Evolutionary conservation across 805 yeast genomes (phyloP).

Genomic region (Metschnikowia continentalis): DNA sequence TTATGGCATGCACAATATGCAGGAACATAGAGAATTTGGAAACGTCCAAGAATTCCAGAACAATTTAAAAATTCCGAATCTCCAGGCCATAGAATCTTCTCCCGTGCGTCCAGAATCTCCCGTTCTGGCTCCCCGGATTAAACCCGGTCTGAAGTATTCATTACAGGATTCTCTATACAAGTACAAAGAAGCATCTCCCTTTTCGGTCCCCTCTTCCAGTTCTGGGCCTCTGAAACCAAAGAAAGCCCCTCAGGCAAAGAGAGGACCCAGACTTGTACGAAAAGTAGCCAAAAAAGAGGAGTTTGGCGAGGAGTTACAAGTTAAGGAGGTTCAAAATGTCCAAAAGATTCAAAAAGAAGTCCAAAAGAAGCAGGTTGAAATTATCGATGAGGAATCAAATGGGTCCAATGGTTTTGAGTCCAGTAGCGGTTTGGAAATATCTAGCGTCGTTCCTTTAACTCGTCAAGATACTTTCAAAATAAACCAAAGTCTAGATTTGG

Average conservation of each 20-base stretch:
- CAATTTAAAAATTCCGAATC: not conserved
- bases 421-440: not conserved
- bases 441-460: not conserved
- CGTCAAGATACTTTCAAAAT: not conserved
- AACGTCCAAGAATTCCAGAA: too few species aligned
- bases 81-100: conserved; percentile 7
- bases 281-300: too few species aligned
- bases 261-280: not conserved
- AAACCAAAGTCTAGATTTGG: not conserved
- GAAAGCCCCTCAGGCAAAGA: too few species aligned
- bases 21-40: too few species aligned
- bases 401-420: too few species aligned
- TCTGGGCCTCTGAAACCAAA: too few species aligned
- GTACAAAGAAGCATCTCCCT: conserved; percentile 1
- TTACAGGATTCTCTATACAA: conserved; percentile 35
- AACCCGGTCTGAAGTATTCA: conserved; percentile 36
- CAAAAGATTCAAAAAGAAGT: not conserved
- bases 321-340: too few species aligned
- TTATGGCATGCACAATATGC: too few species aligned
- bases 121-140: not conserved
- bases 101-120: conserved; percentile 6
- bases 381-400: too few species aligned
- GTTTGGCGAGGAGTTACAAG: too few species aligned
- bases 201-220: not conserved
- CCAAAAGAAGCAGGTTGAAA: not conserved